Evolutionary conservation across 2,329 filamentous ascomycete genomes (phyloP).

Genomic region (Alternaria arbusti): DNA sequence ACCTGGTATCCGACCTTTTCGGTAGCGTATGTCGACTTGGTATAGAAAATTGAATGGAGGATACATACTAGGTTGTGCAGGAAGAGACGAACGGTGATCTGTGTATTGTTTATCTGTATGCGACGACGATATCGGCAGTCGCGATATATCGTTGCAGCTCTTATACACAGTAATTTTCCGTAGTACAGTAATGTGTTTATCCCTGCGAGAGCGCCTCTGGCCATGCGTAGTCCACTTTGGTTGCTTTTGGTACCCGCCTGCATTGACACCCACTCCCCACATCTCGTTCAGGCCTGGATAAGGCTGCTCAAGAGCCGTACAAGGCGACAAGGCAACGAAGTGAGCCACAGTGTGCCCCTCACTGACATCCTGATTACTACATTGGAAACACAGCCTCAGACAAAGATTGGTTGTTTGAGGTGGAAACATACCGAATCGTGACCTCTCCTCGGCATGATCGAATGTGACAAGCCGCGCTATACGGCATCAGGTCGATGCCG

Average conservation of each 20-base stretch:
- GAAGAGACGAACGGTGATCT: slow-evolving; percentile 22
- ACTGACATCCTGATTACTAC: slow-evolving; percentile 6
- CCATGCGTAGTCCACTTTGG: slow-evolving; percentile 19
- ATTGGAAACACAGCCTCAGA: background rate
- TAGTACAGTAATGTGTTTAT: slow-evolving; percentile 43
- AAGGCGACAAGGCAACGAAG: background rate
- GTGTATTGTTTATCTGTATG: slow-evolving; percentile 42
- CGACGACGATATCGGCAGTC: slow-evolving; percentile 26
- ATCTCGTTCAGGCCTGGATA: slow-evolving; percentile 18
- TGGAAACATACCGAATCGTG: slow-evolving; percentile 10
- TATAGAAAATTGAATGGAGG: slow-evolving; percentile 42
- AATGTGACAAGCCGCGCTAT: slow-evolving; percentile 22
- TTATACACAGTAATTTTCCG: slow-evolving; percentile 28
- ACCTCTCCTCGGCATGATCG: slow-evolving; percentile 16
- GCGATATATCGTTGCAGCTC: slow-evolving; percentile 32
- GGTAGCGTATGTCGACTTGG: slow-evolving; percentile 27
- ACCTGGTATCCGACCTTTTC: background rate
- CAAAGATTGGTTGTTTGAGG: slow-evolving; percentile 6
- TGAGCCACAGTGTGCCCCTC: background rate
- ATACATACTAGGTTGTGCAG: slow-evolving; percentile 32
- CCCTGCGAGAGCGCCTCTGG: slow-evolving; percentile 12
- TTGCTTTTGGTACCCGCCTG: slow-evolving; percentile 23
- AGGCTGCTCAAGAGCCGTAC: background rate
- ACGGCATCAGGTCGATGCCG: slow-evolving; percentile 22
- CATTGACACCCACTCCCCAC: slow-evolving; percentile 16